phyloP scores from a whole-genome alignment of 257 asterid genomes.

The Ajuga chamaepitys region DNA sequence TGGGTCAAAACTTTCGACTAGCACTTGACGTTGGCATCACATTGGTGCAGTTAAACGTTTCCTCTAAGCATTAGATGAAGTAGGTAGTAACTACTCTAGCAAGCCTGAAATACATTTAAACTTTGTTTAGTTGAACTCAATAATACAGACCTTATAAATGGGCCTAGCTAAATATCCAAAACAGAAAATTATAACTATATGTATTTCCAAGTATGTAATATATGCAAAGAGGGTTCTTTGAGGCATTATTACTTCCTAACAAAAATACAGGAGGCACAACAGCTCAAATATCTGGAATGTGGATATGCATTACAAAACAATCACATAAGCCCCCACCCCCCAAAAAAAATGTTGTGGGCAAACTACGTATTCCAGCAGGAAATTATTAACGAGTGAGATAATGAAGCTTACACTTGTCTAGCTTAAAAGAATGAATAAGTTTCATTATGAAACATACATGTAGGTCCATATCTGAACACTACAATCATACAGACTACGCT shows the following conservation, averaged over 20 bases:
- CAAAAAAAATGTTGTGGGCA: no score
- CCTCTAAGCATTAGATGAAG: neutral
- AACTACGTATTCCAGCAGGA: no score
- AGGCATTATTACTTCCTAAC: no score
- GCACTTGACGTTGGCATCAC: neutral
- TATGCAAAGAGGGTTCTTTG: neutral
- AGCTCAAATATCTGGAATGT: no score
- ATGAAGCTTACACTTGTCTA: no score
- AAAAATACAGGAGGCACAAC: no score
- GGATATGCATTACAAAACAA: no score
- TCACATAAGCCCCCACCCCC: no score
- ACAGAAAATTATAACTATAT: neutral
- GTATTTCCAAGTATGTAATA: neutral
- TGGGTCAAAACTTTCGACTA: neutral
- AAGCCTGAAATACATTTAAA: conserved; percentile 10
- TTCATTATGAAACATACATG: no score
- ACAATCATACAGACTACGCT: neutral
- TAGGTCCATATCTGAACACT: no score
- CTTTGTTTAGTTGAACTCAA: neutral
- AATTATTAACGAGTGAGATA: no score
- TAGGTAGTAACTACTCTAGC: neutral
- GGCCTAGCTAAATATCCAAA: neutral
- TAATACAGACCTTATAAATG: neutral
- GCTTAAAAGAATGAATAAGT: no score
- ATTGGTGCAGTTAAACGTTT: neutral